Conservation (phyloP, 2,329 filamentous ascomycete species). For the Curvularia lunata region DNA sequence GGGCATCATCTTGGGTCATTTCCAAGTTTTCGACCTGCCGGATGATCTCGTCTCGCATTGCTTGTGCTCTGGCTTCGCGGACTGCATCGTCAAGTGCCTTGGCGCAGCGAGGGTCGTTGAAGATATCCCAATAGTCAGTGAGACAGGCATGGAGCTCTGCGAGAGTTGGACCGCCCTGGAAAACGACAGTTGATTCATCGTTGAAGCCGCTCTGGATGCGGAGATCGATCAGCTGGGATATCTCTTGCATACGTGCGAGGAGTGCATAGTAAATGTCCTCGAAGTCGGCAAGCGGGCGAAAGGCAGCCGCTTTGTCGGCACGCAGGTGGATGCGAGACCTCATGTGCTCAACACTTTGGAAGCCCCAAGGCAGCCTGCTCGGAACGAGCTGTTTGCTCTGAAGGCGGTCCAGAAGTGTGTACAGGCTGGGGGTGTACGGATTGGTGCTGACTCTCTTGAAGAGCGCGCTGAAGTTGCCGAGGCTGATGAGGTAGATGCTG, state of each 20-base stretch:
- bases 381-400: slow-evolving; percentile 35
- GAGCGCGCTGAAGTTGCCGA: slow-evolving; percentile 18
- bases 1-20: slow-evolving; percentile 20
- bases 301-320: slow-evolving; percentile 53
- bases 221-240: slow-evolving; percentile 29
- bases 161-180: slow-evolving; percentile 21
- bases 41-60: slow-evolving; percentile 27
- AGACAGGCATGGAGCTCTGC: slow-evolving; percentile 24
- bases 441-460: slow-evolving; percentile 16
- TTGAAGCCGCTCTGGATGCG: slow-evolving; percentile 39
- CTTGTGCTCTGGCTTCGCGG: slow-evolving; percentile 24
- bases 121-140: slow-evolving; percentile 27
- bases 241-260: slow-evolving; percentile 34
- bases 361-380: slow-evolving; percentile 20
- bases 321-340: slow-evolving; percentile 44
- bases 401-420: slow-evolving; percentile 43
- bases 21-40: slow-evolving; percentile 15
- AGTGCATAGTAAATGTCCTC: slow-evolving; percentile 45
- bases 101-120: slow-evolving; percentile 35
- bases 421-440: slow-evolving; percentile 38
- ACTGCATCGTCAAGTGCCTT: slow-evolving; percentile 37
- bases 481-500: slow-evolving; percentile 18
- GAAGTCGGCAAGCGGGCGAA: slow-evolving; percentile 40
- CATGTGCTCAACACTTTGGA: slow-evolving; percentile 18
- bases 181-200: slow-evolving; percentile 16